Conservation (phyloP, 1,284 basidiomycete genomes). For the Cutaneotrichosporon sp. region DNA sequence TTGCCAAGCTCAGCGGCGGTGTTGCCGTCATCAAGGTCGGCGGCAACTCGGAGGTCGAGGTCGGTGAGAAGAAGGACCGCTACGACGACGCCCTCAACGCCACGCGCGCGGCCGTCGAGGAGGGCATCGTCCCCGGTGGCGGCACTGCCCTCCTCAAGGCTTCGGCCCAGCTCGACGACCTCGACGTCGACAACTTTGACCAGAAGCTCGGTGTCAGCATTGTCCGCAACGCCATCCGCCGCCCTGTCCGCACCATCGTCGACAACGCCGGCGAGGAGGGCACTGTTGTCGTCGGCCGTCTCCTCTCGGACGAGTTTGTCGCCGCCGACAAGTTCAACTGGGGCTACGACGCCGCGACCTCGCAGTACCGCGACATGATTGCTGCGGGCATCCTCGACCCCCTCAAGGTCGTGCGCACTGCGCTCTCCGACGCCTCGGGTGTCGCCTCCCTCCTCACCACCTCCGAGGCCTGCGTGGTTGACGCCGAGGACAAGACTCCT, state of each 20-base stretch:
- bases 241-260: slow-evolving; percentile 83
- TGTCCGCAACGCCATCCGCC: slow-evolving; percentile 79
- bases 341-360: slow-evolving; percentile 89
- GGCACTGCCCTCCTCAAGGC: slow-evolving; percentile 80
- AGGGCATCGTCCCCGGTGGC: slow-evolving; percentile 95
- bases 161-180: slow-evolving; percentile 69
- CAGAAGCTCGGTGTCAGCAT: slow-evolving; percentile 94
- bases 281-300: slow-evolving; percentile 83
- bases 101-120: slow-evolving; percentile 95
- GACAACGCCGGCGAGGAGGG: slow-evolving; percentile 94
- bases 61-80: slow-evolving; percentile 98
- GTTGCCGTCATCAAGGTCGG: slow-evolving; percentile 99
- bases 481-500: slow-evolving; percentile 76
- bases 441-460: slow-evolving; percentile 89
- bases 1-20: slow-evolving; percentile 92
- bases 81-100: slow-evolving; percentile 98
- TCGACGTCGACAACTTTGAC: slow-evolving; percentile 89
- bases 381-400: slow-evolving; percentile 90
- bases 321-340: slow-evolving; percentile 60
- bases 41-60: slow-evolving; percentile 89
- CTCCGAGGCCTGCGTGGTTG: slow-evolving; percentile 87
- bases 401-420: slow-evolving; percentile 85
- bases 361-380: slow-evolving; percentile 93
- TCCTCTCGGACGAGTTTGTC: slow-evolving; percentile 53
- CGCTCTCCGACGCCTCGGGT: slow-evolving; percentile 76